These are phyloP conservation scores for Euphorbia celastroides DNA, from an alignment of 441 rosid genomes.

Conservation along the genomic window DNA sequence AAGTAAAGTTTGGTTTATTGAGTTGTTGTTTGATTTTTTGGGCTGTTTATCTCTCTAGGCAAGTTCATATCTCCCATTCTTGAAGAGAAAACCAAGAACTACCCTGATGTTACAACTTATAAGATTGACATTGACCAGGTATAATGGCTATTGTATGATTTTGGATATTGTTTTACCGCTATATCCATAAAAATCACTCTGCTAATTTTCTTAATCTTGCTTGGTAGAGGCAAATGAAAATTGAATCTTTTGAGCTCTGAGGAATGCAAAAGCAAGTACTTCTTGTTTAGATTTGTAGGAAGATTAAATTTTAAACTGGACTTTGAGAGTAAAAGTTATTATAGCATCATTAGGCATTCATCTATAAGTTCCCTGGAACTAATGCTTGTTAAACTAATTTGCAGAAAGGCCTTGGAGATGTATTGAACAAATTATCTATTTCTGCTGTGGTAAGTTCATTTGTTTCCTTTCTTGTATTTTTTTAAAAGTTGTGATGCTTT, in stretches of 20 bases:
- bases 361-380: constrained; percentile 7
- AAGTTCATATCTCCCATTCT: constrained; percentile 63
- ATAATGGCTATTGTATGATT: neutral
- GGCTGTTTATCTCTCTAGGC: constrained; percentile 33
- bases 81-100: constrained; percentile 46
- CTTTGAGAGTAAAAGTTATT: neutral
- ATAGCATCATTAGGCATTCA: neutral
- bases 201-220: neutral
- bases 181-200: neutral
- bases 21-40: neutral
- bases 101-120: constrained; percentile 59
- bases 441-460: constrained; percentile 59
- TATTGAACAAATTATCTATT: constrained; percentile 37
- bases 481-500: neutral
- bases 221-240: neutral
- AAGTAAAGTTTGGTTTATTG: neutral
- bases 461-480: neutral
- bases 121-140: constrained; percentile 90
- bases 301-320: neutral
- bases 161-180: neutral
- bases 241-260: neutral
- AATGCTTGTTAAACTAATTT: constrained; percentile 16
- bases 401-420: constrained; percentile 49
- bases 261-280: neutral
- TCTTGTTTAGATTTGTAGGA: neutral